phyloP scores from a whole-genome alignment of 2,329 filamentous ascomycete species.

The Didymella exigua region DNA sequence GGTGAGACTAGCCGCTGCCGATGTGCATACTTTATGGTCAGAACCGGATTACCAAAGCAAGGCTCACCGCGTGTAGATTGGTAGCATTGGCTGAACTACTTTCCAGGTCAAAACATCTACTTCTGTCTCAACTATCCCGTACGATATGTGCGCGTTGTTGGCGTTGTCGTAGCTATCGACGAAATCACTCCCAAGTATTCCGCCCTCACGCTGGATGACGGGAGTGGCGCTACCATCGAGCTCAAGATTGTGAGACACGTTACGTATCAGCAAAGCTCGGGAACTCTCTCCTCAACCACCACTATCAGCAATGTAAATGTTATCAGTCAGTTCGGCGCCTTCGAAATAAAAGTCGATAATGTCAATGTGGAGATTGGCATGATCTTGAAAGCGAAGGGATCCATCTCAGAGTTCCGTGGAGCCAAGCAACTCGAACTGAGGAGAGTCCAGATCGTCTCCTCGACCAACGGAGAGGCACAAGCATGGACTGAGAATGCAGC shows the following conservation, averaged over 20 bases:
- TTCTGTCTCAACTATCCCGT: slow-evolving; percentile 62
- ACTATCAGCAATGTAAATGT: slow-evolving; percentile 49
- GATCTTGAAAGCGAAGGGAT: slow-evolving; percentile 63
- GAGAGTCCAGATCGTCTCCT: slow-evolving; percentile 55
- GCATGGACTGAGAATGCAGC: slow-evolving; percentile 59
- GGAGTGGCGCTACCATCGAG: slow-evolving; percentile 64
- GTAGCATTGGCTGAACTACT: background rate
- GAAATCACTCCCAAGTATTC: slow-evolving; percentile 49
- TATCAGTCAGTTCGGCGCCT: slow-evolving; percentile 43
- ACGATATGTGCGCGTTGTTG: slow-evolving; percentile 54
- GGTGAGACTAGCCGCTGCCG: slow-evolving; percentile 64
- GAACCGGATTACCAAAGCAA: slow-evolving; percentile 59
- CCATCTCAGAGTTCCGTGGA: slow-evolving; percentile 57
- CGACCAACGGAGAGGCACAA: slow-evolving; percentile 60
- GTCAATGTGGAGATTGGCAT: slow-evolving; percentile 53
- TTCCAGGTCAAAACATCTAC: slow-evolving; percentile 59
- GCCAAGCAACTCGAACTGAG: slow-evolving; percentile 61
- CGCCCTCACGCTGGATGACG: slow-evolving; percentile 64
- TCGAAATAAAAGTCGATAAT: slow-evolving; percentile 49
- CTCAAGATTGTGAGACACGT: slow-evolving; percentile 56
- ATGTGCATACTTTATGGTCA: slow-evolving; percentile 59
- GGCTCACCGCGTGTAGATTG: background rate
- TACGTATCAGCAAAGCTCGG: slow-evolving; percentile 29
- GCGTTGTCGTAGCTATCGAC: slow-evolving; percentile 52
- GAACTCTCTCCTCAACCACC: slow-evolving; percentile 43